phyloP scores from a whole-genome alignment of 352 stramenopile species.

The Elongisporangium anandrum region DNA sequence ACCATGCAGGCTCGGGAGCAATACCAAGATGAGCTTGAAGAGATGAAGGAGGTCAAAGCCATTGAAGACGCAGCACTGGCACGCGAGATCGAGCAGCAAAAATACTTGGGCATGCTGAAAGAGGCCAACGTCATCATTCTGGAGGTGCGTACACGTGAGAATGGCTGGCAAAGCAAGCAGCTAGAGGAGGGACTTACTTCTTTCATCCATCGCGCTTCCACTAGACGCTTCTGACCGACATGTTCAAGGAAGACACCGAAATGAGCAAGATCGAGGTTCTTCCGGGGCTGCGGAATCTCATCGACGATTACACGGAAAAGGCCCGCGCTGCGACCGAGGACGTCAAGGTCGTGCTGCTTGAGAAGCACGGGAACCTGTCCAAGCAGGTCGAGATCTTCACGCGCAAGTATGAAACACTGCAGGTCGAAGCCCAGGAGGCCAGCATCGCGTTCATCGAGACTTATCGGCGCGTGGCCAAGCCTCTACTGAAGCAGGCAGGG shows the following conservation, averaged over 20 bases:
- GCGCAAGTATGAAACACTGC: constrained; percentile 56
- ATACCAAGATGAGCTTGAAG: constrained; percentile 87
- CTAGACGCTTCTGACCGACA: constrained; percentile 84
- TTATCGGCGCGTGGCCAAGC: constrained; percentile 77
- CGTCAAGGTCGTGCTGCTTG: constrained; percentile 74
- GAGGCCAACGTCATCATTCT: constrained; percentile 87
- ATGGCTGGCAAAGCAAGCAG: not conserved
- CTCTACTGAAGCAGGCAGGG: constrained; percentile 55
- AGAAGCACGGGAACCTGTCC: constrained; percentile 53
- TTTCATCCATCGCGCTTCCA: constrained; percentile 7
- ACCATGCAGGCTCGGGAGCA: constrained; percentile 80
- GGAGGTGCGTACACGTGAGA: constrained; percentile 29
- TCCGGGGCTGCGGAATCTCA: constrained; percentile 84
- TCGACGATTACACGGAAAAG: constrained; percentile 89
- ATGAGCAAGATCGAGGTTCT: constrained; percentile 90
- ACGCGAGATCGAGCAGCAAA: constrained; percentile 71
- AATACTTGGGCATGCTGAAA: constrained; percentile 75
- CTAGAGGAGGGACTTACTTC: constrained; percentile 10
- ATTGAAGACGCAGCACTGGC: constrained; percentile 78
- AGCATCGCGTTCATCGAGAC: constrained; percentile 79
- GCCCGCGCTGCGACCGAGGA: constrained; percentile 78
- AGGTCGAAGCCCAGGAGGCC: constrained; percentile 58
- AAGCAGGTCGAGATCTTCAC: constrained; percentile 60
- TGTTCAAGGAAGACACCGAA: constrained; percentile 92
- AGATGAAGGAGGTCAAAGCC: constrained; percentile 81